These are phyloP conservation scores for Heterococcus sp. DNA, from an alignment of 108 stramenopile species.

Conservation along the genomic window DNA sequence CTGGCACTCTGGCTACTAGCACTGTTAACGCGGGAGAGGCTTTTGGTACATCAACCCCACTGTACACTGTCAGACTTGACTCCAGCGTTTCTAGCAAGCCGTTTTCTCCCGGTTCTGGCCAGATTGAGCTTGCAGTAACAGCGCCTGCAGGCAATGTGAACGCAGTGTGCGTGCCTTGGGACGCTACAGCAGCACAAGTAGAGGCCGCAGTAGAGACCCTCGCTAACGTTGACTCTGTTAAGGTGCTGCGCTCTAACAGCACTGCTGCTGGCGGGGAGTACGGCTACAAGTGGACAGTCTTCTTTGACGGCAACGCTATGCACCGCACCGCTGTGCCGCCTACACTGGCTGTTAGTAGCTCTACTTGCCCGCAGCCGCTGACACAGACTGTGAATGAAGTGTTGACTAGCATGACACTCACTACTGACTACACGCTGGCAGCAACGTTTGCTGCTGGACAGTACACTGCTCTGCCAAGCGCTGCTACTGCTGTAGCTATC, in stretches of 20 bases:
- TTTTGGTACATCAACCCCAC: constrained; percentile 15
- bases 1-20: background rate
- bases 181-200: constrained; percentile 39
- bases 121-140: constrained; percentile 33
- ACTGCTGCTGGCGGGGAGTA: constrained; percentile 37
- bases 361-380: too few species aligned
- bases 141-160: too few species aligned
- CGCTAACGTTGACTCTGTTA: constrained; percentile 43
- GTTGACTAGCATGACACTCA: background rate
- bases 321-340: constrained; percentile 1
- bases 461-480: background rate
- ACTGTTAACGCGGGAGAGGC: constrained; percentile 37
- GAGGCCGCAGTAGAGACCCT: constrained; percentile 41
- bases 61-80: background rate
- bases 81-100: background rate
- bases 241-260: too few species aligned
- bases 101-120: background rate
- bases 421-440: background rate
- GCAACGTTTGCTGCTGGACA: background rate
- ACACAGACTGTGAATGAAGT: background rate
- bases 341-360: too few species aligned
- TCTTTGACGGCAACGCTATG: constrained; percentile 68
- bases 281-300: constrained; percentile 60
- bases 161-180: constrained; percentile 40
- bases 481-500: constrained; percentile 3